Percentiles rank a stretch among this genome's conserved stretches.
Conservation (phyloP, 1,139 yeast genomes). For the Hansenula sp. region DNA sequence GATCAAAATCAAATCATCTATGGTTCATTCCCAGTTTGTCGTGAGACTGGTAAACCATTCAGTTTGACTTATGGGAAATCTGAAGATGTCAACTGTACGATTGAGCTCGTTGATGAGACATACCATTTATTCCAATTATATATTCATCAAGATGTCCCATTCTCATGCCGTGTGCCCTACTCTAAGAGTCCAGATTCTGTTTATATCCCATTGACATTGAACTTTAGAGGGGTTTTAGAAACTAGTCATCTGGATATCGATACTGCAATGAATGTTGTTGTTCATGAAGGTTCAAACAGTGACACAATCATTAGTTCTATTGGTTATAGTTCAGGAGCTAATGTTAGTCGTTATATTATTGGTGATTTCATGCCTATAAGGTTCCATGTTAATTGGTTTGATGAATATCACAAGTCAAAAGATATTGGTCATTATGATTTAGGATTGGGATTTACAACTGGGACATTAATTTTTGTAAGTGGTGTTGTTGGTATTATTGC, state of each 20-base stretch:
- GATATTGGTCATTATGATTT: not conserved
- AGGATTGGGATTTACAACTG: not conserved
- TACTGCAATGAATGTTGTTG: constrained; percentile 48
- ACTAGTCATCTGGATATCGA: constrained; percentile 72
- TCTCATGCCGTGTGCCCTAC: constrained; percentile 62
- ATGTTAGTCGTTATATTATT: constrained; percentile 58
- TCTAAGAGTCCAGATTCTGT: constrained; percentile 44
- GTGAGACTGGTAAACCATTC: constrained; percentile 60
- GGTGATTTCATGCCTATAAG: constrained; percentile 58
- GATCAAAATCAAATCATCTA: constrained; percentile 53
- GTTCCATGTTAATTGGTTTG: constrained; percentile 58
- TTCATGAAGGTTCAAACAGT: constrained; percentile 35
- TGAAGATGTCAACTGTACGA: constrained; percentile 57
- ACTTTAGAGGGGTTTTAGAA: constrained; percentile 63
- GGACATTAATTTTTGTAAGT: constrained; percentile 18
- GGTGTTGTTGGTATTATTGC: constrained; percentile 43
- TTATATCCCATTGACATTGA: constrained; percentile 56
- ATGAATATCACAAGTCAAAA: constrained; percentile 2
- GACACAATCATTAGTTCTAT: constrained; percentile 47
- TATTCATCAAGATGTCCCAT: constrained; percentile 74
- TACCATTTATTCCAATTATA: constrained; percentile 72
- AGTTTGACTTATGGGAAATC: constrained; percentile 47
- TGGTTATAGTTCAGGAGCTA: constrained; percentile 62
- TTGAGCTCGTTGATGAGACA: constrained; percentile 59
- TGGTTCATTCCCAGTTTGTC: constrained; percentile 56